phyloP scores from a whole-genome alignment of 2,329 filamentous ascomycete species.

The Claviceps sp. region DNA sequence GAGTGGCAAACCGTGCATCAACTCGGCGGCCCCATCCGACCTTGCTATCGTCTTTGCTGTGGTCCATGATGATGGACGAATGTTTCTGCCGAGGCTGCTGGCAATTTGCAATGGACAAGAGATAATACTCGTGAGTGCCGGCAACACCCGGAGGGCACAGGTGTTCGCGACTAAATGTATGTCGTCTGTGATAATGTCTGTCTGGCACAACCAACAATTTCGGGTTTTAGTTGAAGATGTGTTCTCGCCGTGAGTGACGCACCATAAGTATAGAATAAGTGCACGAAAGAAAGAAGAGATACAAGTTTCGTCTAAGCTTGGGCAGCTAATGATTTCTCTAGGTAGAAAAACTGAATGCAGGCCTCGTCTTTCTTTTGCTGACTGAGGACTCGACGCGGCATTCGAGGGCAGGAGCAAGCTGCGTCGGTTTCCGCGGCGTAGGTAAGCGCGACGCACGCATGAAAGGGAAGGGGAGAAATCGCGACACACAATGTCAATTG shows the following conservation, averaged over 20 bases:
- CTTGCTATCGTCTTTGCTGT: slow-evolving; percentile 12
- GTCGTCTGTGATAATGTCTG: slow-evolving; percentile 5
- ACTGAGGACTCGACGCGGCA: not conserved
- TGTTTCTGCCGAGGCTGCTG: slow-evolving; percentile 1
- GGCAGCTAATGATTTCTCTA: not conserved
- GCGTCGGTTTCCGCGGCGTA: not conserved
- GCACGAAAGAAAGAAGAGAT: not conserved
- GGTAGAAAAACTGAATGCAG: not conserved
- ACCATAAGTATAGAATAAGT: slow-evolving; percentile 1
- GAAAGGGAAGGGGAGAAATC: not conserved
- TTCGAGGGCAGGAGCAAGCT: not conserved
- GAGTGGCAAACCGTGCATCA: slow-evolving; percentile 13
- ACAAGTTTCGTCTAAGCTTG: not conserved
- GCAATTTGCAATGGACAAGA: slow-evolving; percentile 12
- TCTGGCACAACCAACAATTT: slow-evolving; percentile 2
- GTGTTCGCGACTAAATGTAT: slow-evolving; percentile 7
- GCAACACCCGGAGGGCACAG: slow-evolving; percentile 14
- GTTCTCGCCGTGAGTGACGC: slow-evolving; percentile 4
- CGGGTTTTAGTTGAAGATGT: slow-evolving; percentile 6
- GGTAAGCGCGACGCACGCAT: slow-evolving; percentile 1
- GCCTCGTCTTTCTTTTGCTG: not conserved
- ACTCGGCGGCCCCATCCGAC: slow-evolving; percentile 17
- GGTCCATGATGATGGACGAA: slow-evolving; percentile 5
- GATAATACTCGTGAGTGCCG: slow-evolving; percentile 16
- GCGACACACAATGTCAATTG: not conserved